Evolutionary conservation across 257 asterid genomes (phyloP), one percentile per base, ranked within the genome.

Genomic region (Solanum etuberosum): DNA sequence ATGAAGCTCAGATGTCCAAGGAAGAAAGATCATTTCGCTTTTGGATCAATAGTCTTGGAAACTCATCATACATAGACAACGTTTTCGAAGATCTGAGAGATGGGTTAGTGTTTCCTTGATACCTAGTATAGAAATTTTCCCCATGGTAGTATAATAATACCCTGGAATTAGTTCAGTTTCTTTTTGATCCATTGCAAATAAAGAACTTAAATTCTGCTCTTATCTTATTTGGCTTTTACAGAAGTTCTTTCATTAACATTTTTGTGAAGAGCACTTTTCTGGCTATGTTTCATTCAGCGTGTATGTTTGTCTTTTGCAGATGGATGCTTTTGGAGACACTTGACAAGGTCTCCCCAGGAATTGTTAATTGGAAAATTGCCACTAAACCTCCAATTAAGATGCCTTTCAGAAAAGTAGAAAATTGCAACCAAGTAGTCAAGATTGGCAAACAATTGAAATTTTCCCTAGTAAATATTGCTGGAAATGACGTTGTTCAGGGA

Each of bases 391-490:
- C 99, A 83, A 95, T 97, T 82, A 93, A 94, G 91, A 94, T 94
- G 99, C 99, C 98, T 83, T 96, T 96, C 90, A 90, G 95, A 84
- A 95, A 96, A 94, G 99, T 96, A 77, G 99, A 96, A 90, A 96
- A 96, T 67, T 96, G 98, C 94, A 97, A 97, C 91, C 99, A 95
- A 92, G 99, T 97, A 63, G 93, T 97, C 93, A 95, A 93, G 91
- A 94, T 97, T 29, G 99, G 99, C 90, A 94, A 92, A 89, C 97
- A 95, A 83, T 89, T 95, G 92, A 97, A 94, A 91, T 95, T 97
- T 89, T 97, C 99, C 87, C 95, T 97, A 14, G 99, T 97, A 84
- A 97, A 94, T 87, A 89, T 97, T 46, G 98, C 98, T 89, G 99
- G 99, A 88, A 94, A 95, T 78, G 99, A 95, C 89, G 92, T 95